Conservation (phyloP, 306 rosid species). For the Cucumis melo region DNA sequence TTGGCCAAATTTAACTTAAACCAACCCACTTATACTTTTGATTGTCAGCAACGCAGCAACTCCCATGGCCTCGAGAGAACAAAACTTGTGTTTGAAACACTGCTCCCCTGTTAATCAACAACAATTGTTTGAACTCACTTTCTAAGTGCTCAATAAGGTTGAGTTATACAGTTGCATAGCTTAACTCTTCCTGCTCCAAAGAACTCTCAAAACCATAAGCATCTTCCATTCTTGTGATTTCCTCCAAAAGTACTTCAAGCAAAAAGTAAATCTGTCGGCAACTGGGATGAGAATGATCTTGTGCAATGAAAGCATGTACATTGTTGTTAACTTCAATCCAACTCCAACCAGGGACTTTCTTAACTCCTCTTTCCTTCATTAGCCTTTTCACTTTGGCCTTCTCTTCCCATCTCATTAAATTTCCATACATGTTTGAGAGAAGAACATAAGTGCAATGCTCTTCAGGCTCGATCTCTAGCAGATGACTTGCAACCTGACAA, state of each 20-base stretch:
- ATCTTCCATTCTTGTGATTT: conserved; percentile 18
- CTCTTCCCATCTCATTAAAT: conserved; percentile 52
- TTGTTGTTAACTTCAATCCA: conserved; percentile 66
- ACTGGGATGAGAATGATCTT: conserved; percentile 47
- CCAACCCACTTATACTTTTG: not conserved
- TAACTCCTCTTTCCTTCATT: conserved; percentile 68
- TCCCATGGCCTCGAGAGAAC: not conserved
- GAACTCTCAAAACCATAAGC: not conserved
- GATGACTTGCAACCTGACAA: conserved; percentile 40
- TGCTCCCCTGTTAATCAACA: not conserved
- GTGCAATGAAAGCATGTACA: conserved; percentile 73
- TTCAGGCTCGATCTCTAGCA: conserved; percentile 59
- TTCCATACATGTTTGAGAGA: conserved; percentile 57
- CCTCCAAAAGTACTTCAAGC: conserved; percentile 31
- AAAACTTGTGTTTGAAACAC: not conserved
- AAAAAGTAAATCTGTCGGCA: conserved; percentile 30
- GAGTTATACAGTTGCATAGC: not conserved
- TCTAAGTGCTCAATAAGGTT: not conserved
- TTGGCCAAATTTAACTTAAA: not conserved
- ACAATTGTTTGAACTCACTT: too few species aligned
- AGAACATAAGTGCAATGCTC: conserved; percentile 71
- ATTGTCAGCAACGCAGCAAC: not conserved
- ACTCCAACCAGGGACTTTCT: conserved; percentile 78
- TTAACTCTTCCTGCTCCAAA: conserved; percentile 7
- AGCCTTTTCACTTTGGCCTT: conserved; percentile 54